phyloP scores from a whole-genome alignment of 2,329 filamentous ascomycete species.

The Neofusicoccum cordaticola region DNA sequence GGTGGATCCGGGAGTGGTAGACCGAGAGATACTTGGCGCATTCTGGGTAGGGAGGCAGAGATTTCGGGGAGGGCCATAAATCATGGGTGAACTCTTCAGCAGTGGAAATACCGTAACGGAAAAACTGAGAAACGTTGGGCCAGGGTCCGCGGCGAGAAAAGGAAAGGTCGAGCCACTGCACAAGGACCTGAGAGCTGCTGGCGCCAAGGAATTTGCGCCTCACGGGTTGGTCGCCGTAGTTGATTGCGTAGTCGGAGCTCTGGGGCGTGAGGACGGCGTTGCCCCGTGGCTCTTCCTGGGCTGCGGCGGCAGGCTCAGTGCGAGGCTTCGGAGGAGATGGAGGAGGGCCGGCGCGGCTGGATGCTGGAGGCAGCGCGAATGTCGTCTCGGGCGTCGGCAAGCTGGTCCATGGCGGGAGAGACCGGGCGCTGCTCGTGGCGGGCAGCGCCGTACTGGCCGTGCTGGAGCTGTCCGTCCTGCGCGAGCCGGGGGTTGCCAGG shows the following conservation, averaged over 20 bases:
- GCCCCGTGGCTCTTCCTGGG: neutral
- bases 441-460: neutral
- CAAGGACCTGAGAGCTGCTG: constrained; percentile 19
- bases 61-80: neutral
- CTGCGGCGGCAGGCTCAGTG: neutral
- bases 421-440: neutral
- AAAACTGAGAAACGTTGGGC: constrained; percentile 1
- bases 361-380: neutral
- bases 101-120: neutral
- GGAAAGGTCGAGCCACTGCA: constrained; percentile 18
- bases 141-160: constrained; percentile 14
- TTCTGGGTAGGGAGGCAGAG: neutral
- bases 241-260: neutral
- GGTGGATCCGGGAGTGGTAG: neutral
- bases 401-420: neutral
- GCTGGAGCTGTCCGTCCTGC: neutral
- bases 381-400: neutral
- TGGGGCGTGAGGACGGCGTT: neutral
- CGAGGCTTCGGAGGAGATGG: neutral
- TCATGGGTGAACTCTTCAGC: neutral
- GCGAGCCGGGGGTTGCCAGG: neutral
- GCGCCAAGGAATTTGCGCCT: constrained; percentile 18
- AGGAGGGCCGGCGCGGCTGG: constrained; percentile 4
- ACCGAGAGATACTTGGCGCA: neutral
- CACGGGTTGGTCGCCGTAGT: constrained; percentile 5